Percentiles rank a stretch among this genome's conserved stretches.
These are phyloP conservation scores for Acer yangbiense DNA, from an alignment of 345 rosid genomes.

Conservation along the genomic window DNA sequence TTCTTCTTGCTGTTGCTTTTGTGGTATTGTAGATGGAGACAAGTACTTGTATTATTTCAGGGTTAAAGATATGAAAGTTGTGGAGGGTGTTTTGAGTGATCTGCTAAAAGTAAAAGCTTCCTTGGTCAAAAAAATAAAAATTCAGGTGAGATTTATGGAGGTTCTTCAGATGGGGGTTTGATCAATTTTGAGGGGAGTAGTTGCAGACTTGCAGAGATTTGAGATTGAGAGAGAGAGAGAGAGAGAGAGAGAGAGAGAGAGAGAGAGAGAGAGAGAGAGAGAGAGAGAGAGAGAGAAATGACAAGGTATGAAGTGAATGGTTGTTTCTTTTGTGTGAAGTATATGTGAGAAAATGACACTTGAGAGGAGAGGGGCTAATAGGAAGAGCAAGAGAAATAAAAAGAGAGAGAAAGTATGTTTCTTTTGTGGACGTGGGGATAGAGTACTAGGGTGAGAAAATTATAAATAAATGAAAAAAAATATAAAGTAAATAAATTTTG, in stretches of 20 bases:
- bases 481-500: conserved; percentile 20
- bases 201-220: conserved; percentile 56
- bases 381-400: conserved; percentile 14
- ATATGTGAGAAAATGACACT: conserved; percentile 89
- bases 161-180: conserved; percentile 29
- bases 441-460: conserved; percentile 40
- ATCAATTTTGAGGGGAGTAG: conserved; percentile 37
- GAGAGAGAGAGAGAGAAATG: conserved; percentile 49
- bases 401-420: conserved; percentile 23
- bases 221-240: conserved; percentile 45
- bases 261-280: conserved; percentile 28
- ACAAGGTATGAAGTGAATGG: conserved; percentile 60
- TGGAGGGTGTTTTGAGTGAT: conserved; percentile 25
- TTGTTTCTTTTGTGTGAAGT: conserved; percentile 75
- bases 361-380: conserved; percentile 25
- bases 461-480: conserved; percentile 19
- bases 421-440: conserved; percentile 72
- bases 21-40: not conserved
- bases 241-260: conserved; percentile 42
- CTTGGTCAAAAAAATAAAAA: not conserved
- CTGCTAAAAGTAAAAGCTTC: conserved; percentile 19
- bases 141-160: conserved; percentile 24
- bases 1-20: not conserved
- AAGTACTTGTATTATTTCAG: not conserved
- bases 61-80: not conserved